A percentile compares a stretch with the other conserved stretches of the same genome.
phyloP scores from a whole-genome alignment of 1,284 basidiomycete species.

The Leccinum pallidistipes region DNA sequence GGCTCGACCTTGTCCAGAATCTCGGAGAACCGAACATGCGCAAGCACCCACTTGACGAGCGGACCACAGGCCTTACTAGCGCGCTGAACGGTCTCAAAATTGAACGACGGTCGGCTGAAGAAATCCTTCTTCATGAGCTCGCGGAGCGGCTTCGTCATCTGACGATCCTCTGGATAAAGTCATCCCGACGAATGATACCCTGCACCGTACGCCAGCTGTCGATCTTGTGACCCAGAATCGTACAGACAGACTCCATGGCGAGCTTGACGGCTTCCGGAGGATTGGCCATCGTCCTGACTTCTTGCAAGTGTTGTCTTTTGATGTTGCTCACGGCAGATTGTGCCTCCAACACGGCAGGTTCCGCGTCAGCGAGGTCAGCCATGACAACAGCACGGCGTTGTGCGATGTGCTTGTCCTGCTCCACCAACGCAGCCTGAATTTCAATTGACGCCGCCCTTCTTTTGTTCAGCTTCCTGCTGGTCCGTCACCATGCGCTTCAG shows the following conservation, averaged over 20 bases:
- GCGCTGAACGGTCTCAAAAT: conserved; percentile 94
- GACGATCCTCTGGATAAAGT: conserved; percentile 98
- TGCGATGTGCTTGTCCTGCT: conserved; percentile 89
- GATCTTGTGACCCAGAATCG: conserved; percentile 95
- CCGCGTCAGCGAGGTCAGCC: conserved; percentile 95
- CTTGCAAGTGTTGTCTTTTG: conserved; percentile 94
- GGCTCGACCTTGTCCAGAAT: conserved; percentile 98
- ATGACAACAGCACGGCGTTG: conserved; percentile 89
- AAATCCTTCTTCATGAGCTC: conserved; percentile 95
- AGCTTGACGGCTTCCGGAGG: conserved; percentile 97
- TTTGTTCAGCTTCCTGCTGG: conserved; percentile 98
- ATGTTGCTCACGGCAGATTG: conserved; percentile 96
- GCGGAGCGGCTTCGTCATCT: conserved; percentile 89
- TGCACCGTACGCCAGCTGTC: conserved; percentile 98
- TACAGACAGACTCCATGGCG: conserved; percentile 99
- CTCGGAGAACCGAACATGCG: conserved; percentile 96
- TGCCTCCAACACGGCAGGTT: conserved; percentile 95
- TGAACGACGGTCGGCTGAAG: conserved; percentile 88
- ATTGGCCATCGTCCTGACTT: conserved; percentile 98
- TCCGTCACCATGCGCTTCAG: conserved; percentile 97
- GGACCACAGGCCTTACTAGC: conserved; percentile 98
- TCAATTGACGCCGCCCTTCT: conserved; percentile 94
- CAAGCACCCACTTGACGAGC: conserved; percentile 97
- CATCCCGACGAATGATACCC: conserved; percentile 93
- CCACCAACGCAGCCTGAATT: conserved; percentile 90